These are phyloP conservation scores for Powellomyces hirtus DNA, from an alignment of 192 early-diverging fungal genomes.

Conservation along the genomic window DNA sequence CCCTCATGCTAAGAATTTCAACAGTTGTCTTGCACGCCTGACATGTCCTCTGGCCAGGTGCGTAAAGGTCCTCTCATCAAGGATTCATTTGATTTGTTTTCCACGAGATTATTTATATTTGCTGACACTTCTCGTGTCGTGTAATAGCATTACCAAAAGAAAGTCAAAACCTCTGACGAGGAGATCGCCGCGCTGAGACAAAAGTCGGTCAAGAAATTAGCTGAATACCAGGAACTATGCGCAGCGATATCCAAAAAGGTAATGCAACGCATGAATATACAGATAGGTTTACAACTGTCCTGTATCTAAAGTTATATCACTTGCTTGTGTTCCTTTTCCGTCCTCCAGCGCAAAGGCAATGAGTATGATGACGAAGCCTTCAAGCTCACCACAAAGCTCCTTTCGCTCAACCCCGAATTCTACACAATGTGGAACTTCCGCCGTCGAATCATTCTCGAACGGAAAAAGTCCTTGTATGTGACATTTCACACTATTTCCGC, in stretches of 20 bases:
- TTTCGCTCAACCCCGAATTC: constrained; percentile 84
- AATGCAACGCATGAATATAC: neutral
- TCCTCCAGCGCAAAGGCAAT: neutral
- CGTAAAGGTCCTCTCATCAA: neutral
- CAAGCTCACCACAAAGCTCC: constrained; percentile 62
- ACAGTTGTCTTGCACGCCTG: too few relatives aligned
- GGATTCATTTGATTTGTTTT: neutral
- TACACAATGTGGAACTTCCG: constrained; percentile 96
- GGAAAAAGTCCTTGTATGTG: neutral
- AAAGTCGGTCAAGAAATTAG: constrained; percentile 30
- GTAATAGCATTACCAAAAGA: constrained; percentile 32
- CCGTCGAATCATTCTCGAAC: constrained; percentile 61
- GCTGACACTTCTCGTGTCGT: neutral
- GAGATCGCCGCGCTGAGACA: constrained; percentile 18
- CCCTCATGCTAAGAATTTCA: too few relatives aligned
- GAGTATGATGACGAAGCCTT: constrained; percentile 51
- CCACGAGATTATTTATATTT: too few relatives aligned
- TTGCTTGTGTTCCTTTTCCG: neutral
- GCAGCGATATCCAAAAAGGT: constrained; percentile 27
- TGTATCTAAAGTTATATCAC: too few relatives aligned
- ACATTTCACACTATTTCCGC: neutral
- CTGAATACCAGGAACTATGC: constrained; percentile 22
- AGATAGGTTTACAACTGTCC: too few relatives aligned
- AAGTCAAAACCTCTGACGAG: constrained; percentile 27
- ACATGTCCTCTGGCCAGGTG: neutral